Base-by-base conservation (phyloP, 192 early-diverging fungal species). In the Thamnidium elegans region DNA sequence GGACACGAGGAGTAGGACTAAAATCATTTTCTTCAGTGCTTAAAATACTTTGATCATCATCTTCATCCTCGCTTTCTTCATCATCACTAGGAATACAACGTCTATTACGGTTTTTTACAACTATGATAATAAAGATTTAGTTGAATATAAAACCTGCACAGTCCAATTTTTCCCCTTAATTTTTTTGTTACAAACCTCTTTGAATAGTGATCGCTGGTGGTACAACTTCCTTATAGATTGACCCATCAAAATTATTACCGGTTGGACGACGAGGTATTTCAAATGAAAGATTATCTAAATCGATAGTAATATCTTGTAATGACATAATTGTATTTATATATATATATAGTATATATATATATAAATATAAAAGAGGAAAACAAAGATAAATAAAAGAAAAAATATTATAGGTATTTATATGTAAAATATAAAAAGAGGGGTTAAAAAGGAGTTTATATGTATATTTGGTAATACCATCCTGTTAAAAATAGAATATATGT, bases 1-100 rank as follows among this genome's bases (percentile, higher is more conserved):
- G 44, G 10, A 20, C 30, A 31, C 14, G 43, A 19, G 23, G 51
- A 10, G 9, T 21, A 14, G 43, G n/a, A 10, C 44, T 53, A 31
- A 42, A 19, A 20, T 48, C 54, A 47, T 39, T 6, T 39, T 63
- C 47, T 21, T 64, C 63, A 58, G 55, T 36, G 39, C 52, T 34
- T 19, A 26, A 42, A 59, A 7, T 34, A 4, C 55, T 20, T n/a
- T 62, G 50, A 17, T 48, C 60, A 15, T 42, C 46, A n/a, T 69
- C 67, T 39, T 63, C 67, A 0, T 69, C 67, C 8, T 69, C 65
- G 8, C 55, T 50, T 11, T 64, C 58, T 52, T 68, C 67, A 63
- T 69, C 67, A 58, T 69, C 67, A 23, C 67, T 69, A 50, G 67
- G 67, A 17, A 69, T 53, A 42, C 48, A 52, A 10, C 62, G 54